These are phyloP conservation scores for Pythium graminicola DNA, from an alignment of 352 stramenopile species.

Conservation along the genomic window DNA sequence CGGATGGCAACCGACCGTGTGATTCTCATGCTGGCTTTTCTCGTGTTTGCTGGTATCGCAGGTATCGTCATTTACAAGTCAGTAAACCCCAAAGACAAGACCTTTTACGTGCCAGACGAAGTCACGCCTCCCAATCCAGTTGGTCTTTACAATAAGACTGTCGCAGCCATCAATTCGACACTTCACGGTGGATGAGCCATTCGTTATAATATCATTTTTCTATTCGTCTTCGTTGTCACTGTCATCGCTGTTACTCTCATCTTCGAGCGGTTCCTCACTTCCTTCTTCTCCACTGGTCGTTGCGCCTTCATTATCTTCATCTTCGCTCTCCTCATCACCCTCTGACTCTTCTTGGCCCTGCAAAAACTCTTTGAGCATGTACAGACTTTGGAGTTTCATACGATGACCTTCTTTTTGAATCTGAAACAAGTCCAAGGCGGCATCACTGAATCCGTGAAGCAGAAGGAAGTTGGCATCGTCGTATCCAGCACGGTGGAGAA, in stretches of 20 bases:
- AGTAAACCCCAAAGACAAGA: conserved; percentile 61
- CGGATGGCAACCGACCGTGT: conserved; percentile 80
- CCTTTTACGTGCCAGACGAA: conserved; percentile 82
- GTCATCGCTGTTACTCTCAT: conserved; percentile 19
- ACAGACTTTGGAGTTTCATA: conserved; percentile 57
- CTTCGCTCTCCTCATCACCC: conserved; percentile 25
- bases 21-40: conserved; percentile 72
- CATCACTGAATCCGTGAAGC: conserved; percentile 37
- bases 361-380: conserved; percentile 56
- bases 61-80: conserved; percentile 83
- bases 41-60: conserved; percentile 74
- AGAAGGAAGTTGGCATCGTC: conserved; percentile 65
- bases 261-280: conserved; percentile 17
- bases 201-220: not conserved
- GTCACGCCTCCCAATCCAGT: conserved; percentile 73
- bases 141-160: conserved; percentile 68
- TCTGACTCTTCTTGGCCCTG: conserved; percentile 23
- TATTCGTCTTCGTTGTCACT: conserved; percentile 10
- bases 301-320: conserved; percentile 13
- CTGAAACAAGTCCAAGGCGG: conserved; percentile 46
- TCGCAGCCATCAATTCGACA: conserved; percentile 53
- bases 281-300: conserved; percentile 7
- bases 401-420: conserved; percentile 67
- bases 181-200: conserved; percentile 22
- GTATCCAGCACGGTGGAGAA: conserved; percentile 49